Base-by-base conservation (phyloP, 2,329 filamentous ascomycete genomes). In the Aureobasidium sp. region DNA sequence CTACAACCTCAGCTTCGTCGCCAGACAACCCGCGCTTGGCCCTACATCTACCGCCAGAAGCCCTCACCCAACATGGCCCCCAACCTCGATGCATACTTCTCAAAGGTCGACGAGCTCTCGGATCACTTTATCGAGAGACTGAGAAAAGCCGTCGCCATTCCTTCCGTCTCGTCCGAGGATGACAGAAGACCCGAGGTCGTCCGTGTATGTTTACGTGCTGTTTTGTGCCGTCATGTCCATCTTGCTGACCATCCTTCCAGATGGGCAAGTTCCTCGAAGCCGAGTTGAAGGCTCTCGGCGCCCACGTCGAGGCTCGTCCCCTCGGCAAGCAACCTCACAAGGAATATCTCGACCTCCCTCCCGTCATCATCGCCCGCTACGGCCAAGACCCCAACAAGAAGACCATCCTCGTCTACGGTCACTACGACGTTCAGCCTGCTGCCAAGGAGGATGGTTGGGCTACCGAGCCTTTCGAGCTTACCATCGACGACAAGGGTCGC, bases 381-480 rank as follows among this genome's bases (percentile, higher is more conserved):
- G 90, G 93, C 61, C 88, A 82, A 70, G 90, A 97, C 70, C 84
- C 86, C 71, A 88, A 81, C 70, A 98, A 97, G 81, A 83, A 88
- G 56, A 97, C 90, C 30, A 93, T 98, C 61, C 79, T 98, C 57
- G 89, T 98, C 41, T 98, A 98, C 67, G 93, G 93, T 42, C 93
- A 98, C 77, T 98, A 98, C 75, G 93, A 98, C 69, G 93, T 98
- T 30, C 93, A 98, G 74, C 93, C 93, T 22, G 93, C 93, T 29
- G 80, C 90, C 66, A 87, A 87, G 76, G 88, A 86, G 61, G 93
- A 98, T 64, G 93, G 93, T 60, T 98, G 93, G 93, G 84, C 85
- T 51, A 96, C 91, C 2, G 88, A 97, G 70, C 93, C 93, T 5
- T 98, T 97, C 70, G 83, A 87, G 57, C 79, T 98, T 59, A 86